Evolutionary conservation across 2,329 filamentous ascomycete genomes (phyloP).

Genomic region (Aureobasidium melanogenum): DNA sequence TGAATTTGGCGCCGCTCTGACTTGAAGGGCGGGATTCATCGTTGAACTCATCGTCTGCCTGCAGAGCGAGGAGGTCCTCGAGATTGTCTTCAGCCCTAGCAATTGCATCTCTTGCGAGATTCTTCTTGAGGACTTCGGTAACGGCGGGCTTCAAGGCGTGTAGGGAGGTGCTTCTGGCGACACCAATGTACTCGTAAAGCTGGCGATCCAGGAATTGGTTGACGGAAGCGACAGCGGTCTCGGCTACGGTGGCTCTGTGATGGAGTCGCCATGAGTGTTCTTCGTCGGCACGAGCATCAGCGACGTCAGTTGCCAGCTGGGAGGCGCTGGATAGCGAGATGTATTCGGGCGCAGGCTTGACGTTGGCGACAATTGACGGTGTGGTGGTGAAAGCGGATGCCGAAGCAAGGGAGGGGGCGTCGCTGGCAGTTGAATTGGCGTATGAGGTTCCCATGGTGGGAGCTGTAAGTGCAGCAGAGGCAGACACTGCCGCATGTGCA

Average conservation of each 20-base stretch:
- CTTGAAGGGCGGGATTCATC: constrained; percentile 30
- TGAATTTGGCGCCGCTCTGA: constrained; percentile 52
- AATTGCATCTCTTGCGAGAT: constrained; percentile 77
- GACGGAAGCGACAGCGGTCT: constrained; percentile 64
- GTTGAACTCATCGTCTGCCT: constrained; percentile 59
- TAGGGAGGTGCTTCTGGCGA: constrained; percentile 69
- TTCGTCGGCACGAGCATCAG: constrained; percentile 18
- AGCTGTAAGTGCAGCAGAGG: background rate
- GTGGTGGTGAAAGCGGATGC: constrained; percentile 16
- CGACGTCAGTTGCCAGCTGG: constrained; percentile 80
- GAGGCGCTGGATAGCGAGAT: constrained; percentile 82
- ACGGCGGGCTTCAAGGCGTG: constrained; percentile 71
- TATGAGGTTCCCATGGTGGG: constrained; percentile 20
- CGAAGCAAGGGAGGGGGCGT: constrained; percentile 19
- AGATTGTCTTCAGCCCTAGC: constrained; percentile 78
- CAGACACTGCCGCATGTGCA: background rate
- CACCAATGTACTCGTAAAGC: constrained; percentile 79
- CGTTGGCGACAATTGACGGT: constrained; percentile 18
- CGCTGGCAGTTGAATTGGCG: constrained; percentile 18
- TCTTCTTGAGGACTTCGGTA: constrained; percentile 76
- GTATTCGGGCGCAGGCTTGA: constrained; percentile 74
- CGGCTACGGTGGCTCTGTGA: constrained; percentile 57
- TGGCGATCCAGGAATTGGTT: constrained; percentile 93
- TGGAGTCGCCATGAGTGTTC: constrained; percentile 59
- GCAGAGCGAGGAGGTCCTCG: constrained; percentile 73